Conservation (phyloP, 2,329 filamentous ascomycete species). For the Aspergillus niger region DNA sequence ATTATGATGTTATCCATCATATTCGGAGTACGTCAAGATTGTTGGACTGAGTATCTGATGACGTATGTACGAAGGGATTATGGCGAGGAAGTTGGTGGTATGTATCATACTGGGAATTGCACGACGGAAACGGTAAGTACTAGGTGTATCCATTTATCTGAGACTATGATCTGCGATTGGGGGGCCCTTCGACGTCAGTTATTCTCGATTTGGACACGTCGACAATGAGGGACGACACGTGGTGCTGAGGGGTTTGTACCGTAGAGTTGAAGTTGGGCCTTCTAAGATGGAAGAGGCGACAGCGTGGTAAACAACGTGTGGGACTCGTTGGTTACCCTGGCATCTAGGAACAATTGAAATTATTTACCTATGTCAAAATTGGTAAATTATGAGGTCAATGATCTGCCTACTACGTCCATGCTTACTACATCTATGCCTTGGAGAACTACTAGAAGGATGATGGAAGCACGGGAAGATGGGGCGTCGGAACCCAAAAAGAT, state of each 20-base stretch:
- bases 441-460: neutral
- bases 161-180: slow-evolving; percentile 8
- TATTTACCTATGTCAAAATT: neutral
- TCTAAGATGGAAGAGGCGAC: neutral
- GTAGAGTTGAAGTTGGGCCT: neutral
- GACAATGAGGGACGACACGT: slow-evolving; percentile 17
- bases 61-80: neutral
- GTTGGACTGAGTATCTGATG: neutral
- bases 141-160: neutral
- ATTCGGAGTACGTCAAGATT: neutral
- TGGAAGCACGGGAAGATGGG: neutral
- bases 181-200: neutral
- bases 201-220: slow-evolving; percentile 18
- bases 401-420: too few species aligned
- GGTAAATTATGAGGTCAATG: too few species aligned
- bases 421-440: neutral
- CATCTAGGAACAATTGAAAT: neutral
- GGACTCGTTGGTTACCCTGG: neutral
- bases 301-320: neutral
- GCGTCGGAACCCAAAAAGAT: neutral
- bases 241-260: slow-evolving; percentile 16
- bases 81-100: neutral
- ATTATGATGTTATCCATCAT: slow-evolving; percentile 1
- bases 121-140: neutral
- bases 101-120: neutral